phyloP scores from a whole-genome alignment of 257 asterid genomes.

The Plantago elongata region DNA sequence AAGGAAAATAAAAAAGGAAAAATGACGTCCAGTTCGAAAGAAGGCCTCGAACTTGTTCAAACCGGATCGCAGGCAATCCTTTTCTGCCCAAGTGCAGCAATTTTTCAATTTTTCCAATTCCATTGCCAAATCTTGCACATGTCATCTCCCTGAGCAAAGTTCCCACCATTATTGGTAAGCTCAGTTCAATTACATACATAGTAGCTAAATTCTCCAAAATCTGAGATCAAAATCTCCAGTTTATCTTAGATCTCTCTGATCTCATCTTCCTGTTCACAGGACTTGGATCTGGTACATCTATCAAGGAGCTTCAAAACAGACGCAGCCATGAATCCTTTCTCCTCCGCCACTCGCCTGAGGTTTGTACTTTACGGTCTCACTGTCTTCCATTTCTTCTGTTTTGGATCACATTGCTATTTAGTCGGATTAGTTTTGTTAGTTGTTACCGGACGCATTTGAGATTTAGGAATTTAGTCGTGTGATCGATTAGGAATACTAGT shows the following conservation, averaged over 20 bases:
- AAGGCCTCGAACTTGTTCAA: background rate
- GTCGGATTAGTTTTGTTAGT: background rate
- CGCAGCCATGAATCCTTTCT: slow-evolving; percentile 87
- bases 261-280: slow-evolving; percentile 10
- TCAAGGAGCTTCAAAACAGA: slow-evolving; percentile 54
- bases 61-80: background rate
- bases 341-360: slow-evolving; percentile 94
- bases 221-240: slow-evolving; percentile 25
- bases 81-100: background rate
- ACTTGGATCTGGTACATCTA: slow-evolving; percentile 79
- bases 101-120: background rate
- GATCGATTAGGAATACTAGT: background rate
- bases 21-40: background rate
- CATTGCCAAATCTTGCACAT: background rate
- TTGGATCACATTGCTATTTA: slow-evolving; percentile 11
- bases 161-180: background rate
- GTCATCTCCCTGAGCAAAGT: background rate
- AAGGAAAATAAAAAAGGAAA: no score
- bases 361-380: slow-evolving; percentile 11
- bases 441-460: background rate
- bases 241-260: slow-evolving; percentile 18
- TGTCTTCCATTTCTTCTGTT: background rate
- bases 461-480: background rate
- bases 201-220: slow-evolving; percentile 16
- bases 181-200: background rate